Evolutionary conservation across 2,329 filamentous ascomycete species (phyloP), one percentile per base, ranked within the genome.

Genomic region (Colletotrichum incanum): DNA sequence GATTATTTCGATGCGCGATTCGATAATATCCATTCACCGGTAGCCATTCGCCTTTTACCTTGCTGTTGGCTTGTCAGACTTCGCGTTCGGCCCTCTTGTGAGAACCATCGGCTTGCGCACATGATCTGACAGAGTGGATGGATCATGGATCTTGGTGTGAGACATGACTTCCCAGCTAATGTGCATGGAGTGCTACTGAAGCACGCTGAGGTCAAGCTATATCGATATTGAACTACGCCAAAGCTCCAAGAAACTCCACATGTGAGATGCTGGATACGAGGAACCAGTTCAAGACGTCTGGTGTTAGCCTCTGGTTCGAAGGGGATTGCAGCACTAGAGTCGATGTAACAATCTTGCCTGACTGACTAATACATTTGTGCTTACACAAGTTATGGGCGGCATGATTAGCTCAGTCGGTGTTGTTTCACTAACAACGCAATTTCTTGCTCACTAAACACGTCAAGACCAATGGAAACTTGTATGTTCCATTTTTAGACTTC

Each of bases 1-100:
- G 41, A 84, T 82, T 0, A 80, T 85, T 78, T 77, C 82, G 68
- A 31, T 31, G 28, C 28, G 28, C 28, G 5, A 31, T 31, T 31
- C 28, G 5, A 5, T 5, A 31, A 31, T 31, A 31, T 3, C 28
- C 28, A 41, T 41, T 41, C 12, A 16, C 3, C 39, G 16, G 11
- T 12, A 41, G 39, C 43, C 20, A 8, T 47, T 37, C 34, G 8
- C 9, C 4, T 23, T 8, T 4, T 47, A 47, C 11, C 8, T 23
- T 1, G 20, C 20, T 23, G 20, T 4, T 5, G n/a, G 20, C 9
- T 23, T 12, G 1, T 1, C 9, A 12, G 5, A 12, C 8, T 47
- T 2, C 9, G 6, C 34, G 1, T 37, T 41, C 14, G 11, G 14
- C 12, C 39, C 8, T 5, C 1, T 8, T 47, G 3, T 47, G 7